Conservation (phyloP, 805 yeast species). For the Cyberlindnera maclurae region DNA sequence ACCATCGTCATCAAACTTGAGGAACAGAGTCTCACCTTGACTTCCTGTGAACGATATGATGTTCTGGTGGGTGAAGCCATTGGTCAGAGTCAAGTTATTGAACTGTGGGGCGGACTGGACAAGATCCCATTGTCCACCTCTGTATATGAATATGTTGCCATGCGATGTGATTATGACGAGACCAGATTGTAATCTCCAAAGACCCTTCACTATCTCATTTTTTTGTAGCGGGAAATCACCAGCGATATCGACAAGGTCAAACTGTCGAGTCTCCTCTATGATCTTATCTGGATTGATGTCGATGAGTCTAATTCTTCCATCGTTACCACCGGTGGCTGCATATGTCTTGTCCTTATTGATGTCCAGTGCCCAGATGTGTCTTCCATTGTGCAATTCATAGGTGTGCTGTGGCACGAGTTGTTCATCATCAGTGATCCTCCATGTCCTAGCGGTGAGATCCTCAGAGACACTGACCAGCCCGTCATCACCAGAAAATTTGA, state of each 20-base stretch:
- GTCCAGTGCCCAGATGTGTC: conserved; percentile 82
- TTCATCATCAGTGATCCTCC: conserved; percentile 42
- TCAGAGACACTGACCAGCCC: conserved; percentile 67
- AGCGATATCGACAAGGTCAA: conserved; percentile 29
- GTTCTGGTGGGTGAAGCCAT: conserved; percentile 31
- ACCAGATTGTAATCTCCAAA: conserved; percentile 40
- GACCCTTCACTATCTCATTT: conserved; percentile 58
- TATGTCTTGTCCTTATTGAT: conserved; percentile 37
- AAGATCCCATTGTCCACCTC: conserved; percentile 23
- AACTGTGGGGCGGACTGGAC: conserved; percentile 23
- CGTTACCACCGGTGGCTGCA: conserved; percentile 89
- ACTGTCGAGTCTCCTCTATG: conserved; percentile 24
- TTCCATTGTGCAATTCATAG: conserved; percentile 71
- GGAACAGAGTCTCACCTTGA: conserved; percentile 36
- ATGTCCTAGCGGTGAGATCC: conserved; percentile 76
- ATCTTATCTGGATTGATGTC: conserved; percentile 36
- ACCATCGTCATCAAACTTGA: conserved; percentile 35
- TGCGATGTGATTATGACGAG: conserved; percentile 49
- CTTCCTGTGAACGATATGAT: conserved; percentile 28
- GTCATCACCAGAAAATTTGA: conserved; percentile 44
- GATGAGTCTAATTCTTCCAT: conserved; percentile 69
- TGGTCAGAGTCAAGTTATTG: conserved; percentile 35
- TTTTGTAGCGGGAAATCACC: conserved; percentile 25
- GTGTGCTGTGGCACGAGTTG: conserved; percentile 28
- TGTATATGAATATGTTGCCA: conserved; percentile 41